Evolutionary conservation across 139 green algal species (phyloP).

Genomic region (Closterium sp.): DNA sequence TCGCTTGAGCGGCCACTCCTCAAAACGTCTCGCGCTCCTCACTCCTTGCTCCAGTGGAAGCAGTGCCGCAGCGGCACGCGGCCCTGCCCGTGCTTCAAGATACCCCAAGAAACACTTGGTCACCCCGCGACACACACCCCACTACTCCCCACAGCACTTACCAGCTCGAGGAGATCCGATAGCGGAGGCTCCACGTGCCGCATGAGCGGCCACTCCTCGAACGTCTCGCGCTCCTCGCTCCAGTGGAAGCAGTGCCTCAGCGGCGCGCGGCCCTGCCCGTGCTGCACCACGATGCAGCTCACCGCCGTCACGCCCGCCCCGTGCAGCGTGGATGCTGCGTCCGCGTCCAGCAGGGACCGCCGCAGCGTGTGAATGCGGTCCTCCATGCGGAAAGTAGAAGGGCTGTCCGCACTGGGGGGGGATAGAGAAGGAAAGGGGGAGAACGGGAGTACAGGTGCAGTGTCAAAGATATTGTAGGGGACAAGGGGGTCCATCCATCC

Average conservation of each 20-base stretch:
- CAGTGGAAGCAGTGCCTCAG: constrained; percentile 35
- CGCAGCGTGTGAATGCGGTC: background rate
- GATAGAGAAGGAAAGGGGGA: too few species aligned
- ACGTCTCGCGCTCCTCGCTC: background rate
- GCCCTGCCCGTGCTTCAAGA: too few species aligned
- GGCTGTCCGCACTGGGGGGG: background rate
- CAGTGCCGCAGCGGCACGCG: too few species aligned
- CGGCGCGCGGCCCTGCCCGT: background rate
- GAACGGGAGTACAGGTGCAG: too few species aligned
- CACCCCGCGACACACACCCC: too few species aligned
- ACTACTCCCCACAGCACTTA: background rate
- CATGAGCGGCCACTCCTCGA: constrained; percentile 37
- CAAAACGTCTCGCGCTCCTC: too few species aligned
- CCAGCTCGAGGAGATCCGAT: constrained; percentile 77
- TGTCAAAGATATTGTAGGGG: too few species aligned
- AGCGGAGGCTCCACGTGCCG: constrained; percentile 61
- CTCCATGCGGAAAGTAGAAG: background rate
- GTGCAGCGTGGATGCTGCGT: constrained; percentile 9
- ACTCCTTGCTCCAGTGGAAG: too few species aligned
- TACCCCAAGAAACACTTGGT: too few species aligned
- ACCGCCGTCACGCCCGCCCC: constrained; percentile 8
- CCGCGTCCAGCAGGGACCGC: background rate
- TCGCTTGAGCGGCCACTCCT: too few species aligned
- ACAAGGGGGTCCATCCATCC: too few species aligned
- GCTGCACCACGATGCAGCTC: constrained; percentile 26